phyloP scores from a whole-genome alignment of 805 yeast genomes.

The Wickerhamomyces strasburgensis region DNA sequence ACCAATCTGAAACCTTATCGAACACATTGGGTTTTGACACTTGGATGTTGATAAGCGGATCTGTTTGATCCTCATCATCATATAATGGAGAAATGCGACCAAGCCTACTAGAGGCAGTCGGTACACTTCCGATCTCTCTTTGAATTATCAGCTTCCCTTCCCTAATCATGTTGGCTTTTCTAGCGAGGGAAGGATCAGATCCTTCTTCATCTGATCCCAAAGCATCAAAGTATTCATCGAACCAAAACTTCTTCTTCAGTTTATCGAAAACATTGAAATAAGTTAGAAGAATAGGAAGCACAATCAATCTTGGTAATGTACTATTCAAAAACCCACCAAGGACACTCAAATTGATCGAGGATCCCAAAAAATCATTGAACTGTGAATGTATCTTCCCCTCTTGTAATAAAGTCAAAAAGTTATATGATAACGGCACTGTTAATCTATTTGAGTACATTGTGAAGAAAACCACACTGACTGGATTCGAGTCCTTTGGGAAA shows the following conservation, averaged over 20 bases:
- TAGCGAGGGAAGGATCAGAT: slow-evolving; percentile 13
- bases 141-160: slow-evolving; percentile 24
- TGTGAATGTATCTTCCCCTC: slow-evolving; percentile 41
- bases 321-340: slow-evolving; percentile 68
- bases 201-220: slow-evolving; percentile 39
- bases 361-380: slow-evolving; percentile 72
- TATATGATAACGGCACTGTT: slow-evolving; percentile 77
- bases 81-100: neutral
- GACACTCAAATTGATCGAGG: slow-evolving; percentile 69
- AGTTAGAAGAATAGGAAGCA: slow-evolving; percentile 66
- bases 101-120: neutral
- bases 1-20: too few species aligned
- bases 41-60: neutral
- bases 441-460: slow-evolving; percentile 76
- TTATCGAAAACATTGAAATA: slow-evolving; percentile 63
- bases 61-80: neutral
- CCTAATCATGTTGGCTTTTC: slow-evolving; percentile 15
- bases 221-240: slow-evolving; percentile 27
- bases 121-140: slow-evolving; percentile 18
- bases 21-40: too few species aligned
- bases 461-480: slow-evolving; percentile 70
- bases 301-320: slow-evolving; percentile 67
- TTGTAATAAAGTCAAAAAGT: slow-evolving; percentile 60
- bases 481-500: slow-evolving; percentile 66
- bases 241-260: slow-evolving; percentile 33